Conservation (phyloP, 148 eudicot species). For the Diospyros lotus region DNA sequence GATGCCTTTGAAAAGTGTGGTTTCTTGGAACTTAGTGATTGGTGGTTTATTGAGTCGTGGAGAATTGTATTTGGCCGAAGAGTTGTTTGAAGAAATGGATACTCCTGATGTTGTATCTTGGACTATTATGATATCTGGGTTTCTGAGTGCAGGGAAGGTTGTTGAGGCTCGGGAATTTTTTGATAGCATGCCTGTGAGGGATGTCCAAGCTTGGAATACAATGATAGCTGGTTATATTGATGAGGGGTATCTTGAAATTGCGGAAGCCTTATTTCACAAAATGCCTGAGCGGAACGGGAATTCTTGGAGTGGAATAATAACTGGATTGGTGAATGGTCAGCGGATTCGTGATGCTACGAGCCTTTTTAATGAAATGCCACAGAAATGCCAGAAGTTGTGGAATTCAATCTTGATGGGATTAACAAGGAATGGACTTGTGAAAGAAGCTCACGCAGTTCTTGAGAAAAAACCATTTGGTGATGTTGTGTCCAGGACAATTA, state of each 20-base stretch:
- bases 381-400: slow-evolving; percentile 38
- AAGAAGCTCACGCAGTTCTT: slow-evolving; percentile 36
- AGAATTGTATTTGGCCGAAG: slow-evolving; percentile 33
- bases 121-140: slow-evolving; percentile 45
- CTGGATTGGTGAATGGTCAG: slow-evolving; percentile 23
- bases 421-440: slow-evolving; percentile 30
- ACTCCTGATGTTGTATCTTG: slow-evolving; percentile 37
- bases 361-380: slow-evolving; percentile 37
- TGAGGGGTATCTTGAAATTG: slow-evolving; percentile 26
- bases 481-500: slow-evolving; percentile 36
- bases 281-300: slow-evolving; percentile 35
- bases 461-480: slow-evolving; percentile 33
- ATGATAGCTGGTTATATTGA: slow-evolving; percentile 41
- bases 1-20: slow-evolving; percentile 33
- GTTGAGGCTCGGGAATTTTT: slow-evolving; percentile 37
- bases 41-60: slow-evolving; percentile 24
- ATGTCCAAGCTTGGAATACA: slow-evolving; percentile 45
- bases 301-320: slow-evolving; percentile 38
- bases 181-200: slow-evolving; percentile 39
- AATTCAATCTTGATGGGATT: slow-evolving; percentile 34
- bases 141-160: slow-evolving; percentile 20
- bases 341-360: slow-evolving; percentile 32
- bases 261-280: slow-evolving; percentile 36
- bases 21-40: slow-evolving; percentile 41
- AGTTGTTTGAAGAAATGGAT: slow-evolving; percentile 33